Evolutionary conservation across 2,329 filamentous ascomycete species (phyloP), one percentile per base, ranked within the genome.

Genomic region (Botrytis porri): DNA sequence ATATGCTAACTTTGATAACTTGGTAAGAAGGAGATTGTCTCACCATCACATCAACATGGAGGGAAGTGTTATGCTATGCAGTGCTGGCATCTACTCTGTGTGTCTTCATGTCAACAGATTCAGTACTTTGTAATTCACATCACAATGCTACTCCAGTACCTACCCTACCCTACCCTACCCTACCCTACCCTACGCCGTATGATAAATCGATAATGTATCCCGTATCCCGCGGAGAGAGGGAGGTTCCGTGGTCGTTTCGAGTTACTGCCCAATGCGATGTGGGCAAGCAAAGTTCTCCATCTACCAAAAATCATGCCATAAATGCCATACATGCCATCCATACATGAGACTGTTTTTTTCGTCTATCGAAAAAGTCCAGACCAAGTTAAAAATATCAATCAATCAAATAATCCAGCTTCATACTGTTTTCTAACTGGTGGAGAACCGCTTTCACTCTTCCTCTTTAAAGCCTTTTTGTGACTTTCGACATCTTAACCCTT

Each of bases 371-470:
- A 60, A 41, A 60, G 25, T 43, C 25, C 65, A 59, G 54, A 45
- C 29, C 35, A 43, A 18, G 8, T 1, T 57, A 57, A 60, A 61
- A 32, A 37, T 64, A 71, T 57, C 69, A 32, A 51, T 71, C 69
- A 71, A 71, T 71, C 43, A 71, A 2, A 64, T 64, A 65, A 71
- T 71, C 32, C 60, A 10, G 1, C 25, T 57, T 35, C n/a, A 57
- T 64, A 10, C 59, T 10, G 57, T 71, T 57, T 57, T 54, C 10
- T 41, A 5, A 71, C n/a, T 71, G 59, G 69, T 66, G 45, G 16
- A 54, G 35, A 54, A 29, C 9, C 35, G 35, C 9, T 2, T 35
- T 20, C 10, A 32, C 16, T n/a, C 32, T 57, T 63, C n/a, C 54
- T 41, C 2, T 20, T 62, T 63, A 18, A 12, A 22, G 39, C 57